These are phyloP conservation scores for Hordeum marinum DNA, from an alignment of 176 grass and related monocot genomes.

Conservation along the genomic window DNA sequence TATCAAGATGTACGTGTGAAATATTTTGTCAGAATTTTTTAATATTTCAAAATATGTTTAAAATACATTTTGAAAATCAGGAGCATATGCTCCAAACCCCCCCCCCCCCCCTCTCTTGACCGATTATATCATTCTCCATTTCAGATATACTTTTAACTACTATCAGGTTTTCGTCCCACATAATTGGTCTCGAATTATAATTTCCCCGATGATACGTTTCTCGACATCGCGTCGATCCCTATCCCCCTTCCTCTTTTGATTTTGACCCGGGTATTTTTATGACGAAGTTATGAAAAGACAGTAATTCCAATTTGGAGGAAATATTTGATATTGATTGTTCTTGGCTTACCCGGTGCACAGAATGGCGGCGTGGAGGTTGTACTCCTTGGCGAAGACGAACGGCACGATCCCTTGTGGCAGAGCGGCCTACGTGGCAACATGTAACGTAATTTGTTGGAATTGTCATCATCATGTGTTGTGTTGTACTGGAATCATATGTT, in stretches of 20 bases:
- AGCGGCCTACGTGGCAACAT: slow-evolving; percentile 46
- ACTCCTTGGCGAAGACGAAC: slow-evolving; percentile 91
- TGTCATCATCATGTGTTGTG: background rate
- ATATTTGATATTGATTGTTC: background rate
- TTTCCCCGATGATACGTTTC: background rate
- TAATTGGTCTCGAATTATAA: background rate
- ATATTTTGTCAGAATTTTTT: too few relatives aligned
- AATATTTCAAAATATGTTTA: too few relatives aligned
- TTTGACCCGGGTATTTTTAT: background rate
- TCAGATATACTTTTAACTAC: background rate
- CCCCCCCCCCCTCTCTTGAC: too few relatives aligned
- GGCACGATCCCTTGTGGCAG: slow-evolving; percentile 90
- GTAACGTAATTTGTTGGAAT: background rate
- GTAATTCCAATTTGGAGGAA: background rate
- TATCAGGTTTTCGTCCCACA: background rate
- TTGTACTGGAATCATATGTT: too few relatives aligned
- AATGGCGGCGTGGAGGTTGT: slow-evolving; percentile 73
- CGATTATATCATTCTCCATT: background rate
- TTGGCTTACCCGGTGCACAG: slow-evolving; percentile 60
- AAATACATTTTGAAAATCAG: too few relatives aligned
- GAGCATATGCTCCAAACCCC: too few relatives aligned
- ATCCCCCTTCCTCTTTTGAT: background rate
- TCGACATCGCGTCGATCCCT: background rate
- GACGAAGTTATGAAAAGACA: background rate
- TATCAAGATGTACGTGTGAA: too few relatives aligned